A percentile compares a stretch with the other conserved stretches of the same genome.
phyloP scores from a whole-genome alignment of 1,284 basidiomycete genomes.

The Sanguinoderma infundibulare region DNA sequence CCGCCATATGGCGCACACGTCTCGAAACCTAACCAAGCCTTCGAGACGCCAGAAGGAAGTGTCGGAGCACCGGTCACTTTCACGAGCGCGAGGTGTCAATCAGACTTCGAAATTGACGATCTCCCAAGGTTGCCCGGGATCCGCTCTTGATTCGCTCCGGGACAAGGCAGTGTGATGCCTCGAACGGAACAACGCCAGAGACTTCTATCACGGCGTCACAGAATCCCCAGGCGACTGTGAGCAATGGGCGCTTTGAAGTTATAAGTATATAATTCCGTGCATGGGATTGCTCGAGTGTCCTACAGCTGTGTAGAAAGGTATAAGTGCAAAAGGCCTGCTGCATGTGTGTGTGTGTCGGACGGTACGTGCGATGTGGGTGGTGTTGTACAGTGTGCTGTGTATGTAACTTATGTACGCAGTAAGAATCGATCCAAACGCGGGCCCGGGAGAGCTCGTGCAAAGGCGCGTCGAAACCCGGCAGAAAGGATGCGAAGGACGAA shows the following conservation, averaged over 20 bases:
- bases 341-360: not conserved
- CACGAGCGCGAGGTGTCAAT: not conserved
- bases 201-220: no score
- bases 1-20: no score
- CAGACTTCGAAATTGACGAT: not conserved
- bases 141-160: no score
- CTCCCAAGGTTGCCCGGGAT: not conserved
- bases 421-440: constrained; percentile 15
- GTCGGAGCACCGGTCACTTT: no score
- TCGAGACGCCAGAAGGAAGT: not conserved
- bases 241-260: not conserved
- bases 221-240: no score
- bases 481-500: not conserved
- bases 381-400: constrained; percentile 25
- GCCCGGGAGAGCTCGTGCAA: no score
- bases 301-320: not conserved
- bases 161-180: no score
- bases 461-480: no score
- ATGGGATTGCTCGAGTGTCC: not conserved
- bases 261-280: not conserved
- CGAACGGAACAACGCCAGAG: no score
- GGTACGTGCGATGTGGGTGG: constrained; percentile 11
- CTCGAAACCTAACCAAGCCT: no score
- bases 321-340: not conserved
- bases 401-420: constrained; percentile 2